Base-by-base conservation (phyloP, 495 filamentous ascomycete genomes). In the Trichoderma virens region DNA sequence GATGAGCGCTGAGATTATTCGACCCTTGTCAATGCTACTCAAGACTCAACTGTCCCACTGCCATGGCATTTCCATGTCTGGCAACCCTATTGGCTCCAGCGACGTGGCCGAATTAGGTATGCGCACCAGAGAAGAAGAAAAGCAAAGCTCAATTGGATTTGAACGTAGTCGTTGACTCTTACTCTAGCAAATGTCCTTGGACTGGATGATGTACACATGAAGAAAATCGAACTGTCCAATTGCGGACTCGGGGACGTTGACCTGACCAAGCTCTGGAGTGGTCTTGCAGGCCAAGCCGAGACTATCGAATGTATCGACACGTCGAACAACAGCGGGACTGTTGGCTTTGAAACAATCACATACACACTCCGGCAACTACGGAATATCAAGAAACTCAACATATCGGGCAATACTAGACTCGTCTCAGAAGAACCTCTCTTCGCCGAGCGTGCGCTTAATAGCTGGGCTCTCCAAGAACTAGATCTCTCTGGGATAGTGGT, bases 61-160 rank as follows among this genome's bases (percentile, higher is more conserved):
- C 63, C 90, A 87, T 73, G 96, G 87, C 85, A 85, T 98, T 56
- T 83, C 83, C 56, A 74, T 98, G 62, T 91, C 86, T 63, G 91
- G 90, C 14, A 96, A 96, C 70, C 83, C 88, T 67, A 80, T 95
- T n/a, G 88, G 87, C 39, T 89, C 94, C 59, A 85, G 84, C 2
- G 92, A 95, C 74, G 75, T 95, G 51, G 89, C 92, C 64, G 78
- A 77, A 67, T 67, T 81, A 35, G 70, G 75, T 77, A 67, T 66
- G 76, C 14, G 30, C 23, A 25, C 43, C 38, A 41, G 23, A 25
- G n/a, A n/a, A 47, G 18, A n/a, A 47, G 43, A 47, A 47, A 23
- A 4, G 43, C n/a, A 8, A 28, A 51, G 4, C 31, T 16, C 1
- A 3, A 8, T 5, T 31, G 27, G 30, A 60, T 27, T 61, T 69